These are phyloP conservation scores for Pyrenochaeta sp. DNA, from an alignment of 2,329 filamentous ascomycete genomes.

Conservation along the genomic window DNA sequence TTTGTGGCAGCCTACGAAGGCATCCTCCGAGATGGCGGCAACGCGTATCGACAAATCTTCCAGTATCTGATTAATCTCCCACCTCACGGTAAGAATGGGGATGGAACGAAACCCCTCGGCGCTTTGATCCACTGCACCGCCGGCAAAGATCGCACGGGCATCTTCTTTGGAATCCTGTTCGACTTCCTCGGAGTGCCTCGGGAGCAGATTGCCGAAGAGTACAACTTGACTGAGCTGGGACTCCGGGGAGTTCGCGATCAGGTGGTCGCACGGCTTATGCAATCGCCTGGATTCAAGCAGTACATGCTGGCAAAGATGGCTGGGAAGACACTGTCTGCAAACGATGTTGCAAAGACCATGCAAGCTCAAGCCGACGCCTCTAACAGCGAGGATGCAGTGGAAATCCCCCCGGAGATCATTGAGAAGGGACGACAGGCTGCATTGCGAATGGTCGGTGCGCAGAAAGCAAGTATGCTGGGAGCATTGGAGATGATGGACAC, in stretches of 20 bases:
- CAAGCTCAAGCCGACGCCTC: slow-evolving; percentile 32
- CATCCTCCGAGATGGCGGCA: slow-evolving; percentile 64
- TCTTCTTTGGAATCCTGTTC: slow-evolving; percentile 72
- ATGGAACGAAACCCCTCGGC: slow-evolving; percentile 48
- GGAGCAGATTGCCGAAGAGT: slow-evolving; percentile 68
- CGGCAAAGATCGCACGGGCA: slow-evolving; percentile 79
- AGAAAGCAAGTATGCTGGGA: slow-evolving; percentile 60
- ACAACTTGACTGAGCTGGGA: slow-evolving; percentile 70
- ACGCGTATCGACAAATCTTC: slow-evolving; percentile 67
- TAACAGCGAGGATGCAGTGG: slow-evolving; percentile 45
- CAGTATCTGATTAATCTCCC: slow-evolving; percentile 60
- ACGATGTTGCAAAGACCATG: slow-evolving; percentile 58
- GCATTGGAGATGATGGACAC: slow-evolving; percentile 63
- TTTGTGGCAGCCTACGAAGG: slow-evolving; percentile 70
- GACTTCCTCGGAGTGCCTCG: slow-evolving; percentile 68
- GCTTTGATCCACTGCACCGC: slow-evolving; percentile 76
- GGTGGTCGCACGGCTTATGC: slow-evolving; percentile 61
- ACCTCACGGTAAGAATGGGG: slow-evolving; percentile 17
- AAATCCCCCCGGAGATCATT: slow-evolving; percentile 46
- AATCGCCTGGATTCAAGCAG: slow-evolving; percentile 30
- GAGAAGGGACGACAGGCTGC: slow-evolving; percentile 35
- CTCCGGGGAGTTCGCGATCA: slow-evolving; percentile 55
- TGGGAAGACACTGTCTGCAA: slow-evolving; percentile 47
- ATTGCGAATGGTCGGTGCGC: slow-evolving; percentile 47
- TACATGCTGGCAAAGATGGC: slow-evolving; percentile 26